Evolutionary conservation across 2,329 filamentous ascomycete genomes (phyloP), one percentile per base, ranked within the genome.

Genomic region (Acrocalymma vagum): DNA sequence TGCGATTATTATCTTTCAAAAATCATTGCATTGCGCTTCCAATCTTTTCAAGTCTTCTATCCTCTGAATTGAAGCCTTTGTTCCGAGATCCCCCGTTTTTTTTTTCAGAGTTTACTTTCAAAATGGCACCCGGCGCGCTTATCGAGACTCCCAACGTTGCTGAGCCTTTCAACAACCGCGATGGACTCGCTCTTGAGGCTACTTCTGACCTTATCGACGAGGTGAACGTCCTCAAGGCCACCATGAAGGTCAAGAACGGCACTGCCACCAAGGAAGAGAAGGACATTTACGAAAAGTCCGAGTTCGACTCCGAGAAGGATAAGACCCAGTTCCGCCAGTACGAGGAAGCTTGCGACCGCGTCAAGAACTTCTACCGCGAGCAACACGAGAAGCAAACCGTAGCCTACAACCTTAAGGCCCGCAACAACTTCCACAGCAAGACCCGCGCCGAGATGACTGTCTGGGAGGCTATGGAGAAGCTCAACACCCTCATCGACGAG

Each of bases 401-500:
- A 0, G 84, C 88, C 8, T 95, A 92, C 80, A 95, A 95, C 76
- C 79, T 95, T 28, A 83, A 85, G 50, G 89, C 88, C 10, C 88
- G 91, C 39, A 84, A 87, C 56, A 75, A 80, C 38, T 89, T 90
- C 74, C 75, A 84, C 69, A 79, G 78, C 51, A 81, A 84, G 47
- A 81, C 81, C 2, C 83, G 87, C 38, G 83, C 86, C 11, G 80
- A 87, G 69, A 90, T 95, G 88, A 87, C 85, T 48, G 80, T 95
- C 67, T 95, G 90, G 91, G 79, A 95, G 69, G 91, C 91, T 14
- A 94, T 95, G 74, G 89, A 95, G 80, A 92, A 90, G 72, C 85
- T 95, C 63, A 90, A 95, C 79, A 90, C 87, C 0, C 81, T 95
- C 36, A 88, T 95, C 69, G 91, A 96, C 73, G 88, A 95, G 72